These are phyloP conservation scores for Trifolium dubium DNA, from an alignment of 306 rosid genomes.

Conservation along the genomic window DNA sequence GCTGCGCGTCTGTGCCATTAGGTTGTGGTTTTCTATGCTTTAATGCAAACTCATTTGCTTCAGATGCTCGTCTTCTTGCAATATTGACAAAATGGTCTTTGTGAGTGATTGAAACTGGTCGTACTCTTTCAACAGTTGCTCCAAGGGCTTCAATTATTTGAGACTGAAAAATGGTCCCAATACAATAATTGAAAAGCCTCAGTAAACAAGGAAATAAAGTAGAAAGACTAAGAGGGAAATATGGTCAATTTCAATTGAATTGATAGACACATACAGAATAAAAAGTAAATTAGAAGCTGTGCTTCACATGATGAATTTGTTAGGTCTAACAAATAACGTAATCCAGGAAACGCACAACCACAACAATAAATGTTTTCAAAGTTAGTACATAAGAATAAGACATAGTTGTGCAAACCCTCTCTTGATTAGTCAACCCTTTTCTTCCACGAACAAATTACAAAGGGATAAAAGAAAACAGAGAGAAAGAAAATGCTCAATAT, in stretches of 20 bases:
- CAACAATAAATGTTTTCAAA: constrained; percentile 2
- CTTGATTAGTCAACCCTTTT: constrained; percentile 7
- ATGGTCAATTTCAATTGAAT: constrained; percentile 10
- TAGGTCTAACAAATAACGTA: background rate
- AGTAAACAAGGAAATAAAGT: constrained; percentile 7
- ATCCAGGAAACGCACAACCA: constrained; percentile 16
- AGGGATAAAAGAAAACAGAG: background rate
- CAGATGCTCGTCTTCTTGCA: constrained; percentile 77
- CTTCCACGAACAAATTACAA: background rate
- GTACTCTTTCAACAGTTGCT: constrained; percentile 88
- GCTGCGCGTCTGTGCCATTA: constrained; percentile 41
- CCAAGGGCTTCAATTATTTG: constrained; percentile 84
- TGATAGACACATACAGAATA: background rate
- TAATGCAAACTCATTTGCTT: constrained; percentile 70
- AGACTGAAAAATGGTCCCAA: constrained; percentile 57
- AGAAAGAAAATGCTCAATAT: background rate
- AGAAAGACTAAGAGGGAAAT: background rate
- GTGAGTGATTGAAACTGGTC: constrained; percentile 92
- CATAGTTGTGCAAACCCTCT: background rate
- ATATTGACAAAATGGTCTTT: constrained; percentile 87
- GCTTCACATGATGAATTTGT: background rate
- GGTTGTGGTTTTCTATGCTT: constrained; percentile 45
- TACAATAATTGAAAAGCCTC: background rate
- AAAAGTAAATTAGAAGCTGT: background rate
- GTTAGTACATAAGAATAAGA: background rate